Evolutionary conservation across 352 stramenopile species (phyloP), one percentile per base, ranked within the genome.

Genomic region (Pythium aristosporum): DNA sequence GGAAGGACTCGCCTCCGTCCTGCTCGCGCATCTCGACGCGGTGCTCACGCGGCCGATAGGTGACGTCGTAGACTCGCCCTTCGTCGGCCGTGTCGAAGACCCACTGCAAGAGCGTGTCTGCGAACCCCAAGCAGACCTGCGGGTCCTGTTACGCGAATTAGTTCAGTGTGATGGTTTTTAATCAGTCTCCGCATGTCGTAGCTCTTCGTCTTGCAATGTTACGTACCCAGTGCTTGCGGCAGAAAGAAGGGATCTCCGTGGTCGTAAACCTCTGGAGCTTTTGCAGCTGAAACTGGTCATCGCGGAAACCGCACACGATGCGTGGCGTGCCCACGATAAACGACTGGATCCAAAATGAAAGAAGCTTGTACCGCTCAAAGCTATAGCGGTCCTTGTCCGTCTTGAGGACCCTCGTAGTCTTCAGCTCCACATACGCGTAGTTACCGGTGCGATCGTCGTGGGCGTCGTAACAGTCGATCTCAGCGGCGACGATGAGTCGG

Each of bases 281-380:
- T 16, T 65, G 55, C 20, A 91, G 65, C 48, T 75, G 39, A 56
- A 89, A 93, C 8, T 75, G 57, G 47, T 90, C 80, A 54, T 80
- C 67, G 42, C 85, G 80, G 65, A 93, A 93, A 34, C 79, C 85
- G 32, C 78, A 90, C 41, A 90, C 79, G 55, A 93, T 89, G 42
- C 70, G 79, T 12, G 80, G 80, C 10, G 81, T 85, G 8, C 85
- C 85, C 13, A 91, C 82, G 20, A 93, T 37, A 39, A 87, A 93
- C 34, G 85, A 93, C 68, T 93, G 85, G 60, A 93, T 91, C 85
- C 85, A 93, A 63, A 91, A 91, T n/a, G 80, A 79, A 7, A 93
- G 63, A 43, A 91, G 56, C 60, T 93, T 93, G 68, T 86, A 93
- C 12, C 82, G 75, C 61, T 93, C 85, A 44, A 93, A 93, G 15